Evolutionary conservation across 1,284 basidiomycete species (phyloP), one percentile per base, ranked within the genome.

Genomic region (Austroboletus novae-zelandiae): DNA sequence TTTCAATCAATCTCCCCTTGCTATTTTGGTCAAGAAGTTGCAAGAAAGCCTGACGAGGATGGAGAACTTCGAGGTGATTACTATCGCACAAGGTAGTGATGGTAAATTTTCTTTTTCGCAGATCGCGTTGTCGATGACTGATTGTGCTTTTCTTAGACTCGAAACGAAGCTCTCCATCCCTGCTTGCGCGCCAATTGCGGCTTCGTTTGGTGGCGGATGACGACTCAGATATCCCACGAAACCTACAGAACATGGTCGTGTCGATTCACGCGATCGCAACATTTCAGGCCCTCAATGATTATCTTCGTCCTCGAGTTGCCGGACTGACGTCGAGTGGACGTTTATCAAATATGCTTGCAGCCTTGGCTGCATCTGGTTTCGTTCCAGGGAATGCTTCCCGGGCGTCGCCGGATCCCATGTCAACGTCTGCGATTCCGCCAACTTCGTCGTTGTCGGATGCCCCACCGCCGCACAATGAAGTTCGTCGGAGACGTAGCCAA

Each of bases 221-320:
- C 48, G 90, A 90, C 40, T 83, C 90, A 0, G 91, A 94, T 57
- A 79, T 95, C 25, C 93, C 94, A 8, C 84, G 87, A 48, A 87
- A 82, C 61, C 79, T 93, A 51, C 86, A 89, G 58, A 92, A 92
- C 56, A 89, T 98, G 58, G 90, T 93, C 42, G 91, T 97, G 32
- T 97, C 94, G 4, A 96, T 98, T 53, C 94, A 97, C 64, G 94
- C 94, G 4, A 96, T 98, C 52, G 94, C 95, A 0, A 96, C 94
- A 0, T 93, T 98, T 77, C 92, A 95, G 68, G 92, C 94, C 0
- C 78, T 98, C 30, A 92, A 96, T 61, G 94, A 96, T 67, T 98
- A 97, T 67, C 80, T 98, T 11, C 86, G 93, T 0, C 94, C 94
- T 15, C 80, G 93, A 9, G 86, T 98, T 20, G 78, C 91, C n/a